Evolutionary conservation across 345 rosid species (phyloP).

Genomic region (Carallia pectinifolia): DNA sequence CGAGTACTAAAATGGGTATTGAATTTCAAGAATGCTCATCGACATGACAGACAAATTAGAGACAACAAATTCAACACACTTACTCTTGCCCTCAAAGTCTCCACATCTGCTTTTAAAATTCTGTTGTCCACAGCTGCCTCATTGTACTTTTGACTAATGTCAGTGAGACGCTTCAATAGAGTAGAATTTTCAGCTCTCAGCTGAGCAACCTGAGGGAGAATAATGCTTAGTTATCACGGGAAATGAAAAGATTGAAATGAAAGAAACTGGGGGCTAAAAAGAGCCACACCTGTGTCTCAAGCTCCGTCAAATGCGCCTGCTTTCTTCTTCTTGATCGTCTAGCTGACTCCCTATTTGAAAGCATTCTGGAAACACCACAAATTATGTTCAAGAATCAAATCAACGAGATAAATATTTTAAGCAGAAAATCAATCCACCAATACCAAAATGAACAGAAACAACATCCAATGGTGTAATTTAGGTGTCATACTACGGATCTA

Average conservation of each 20-base stretch:
- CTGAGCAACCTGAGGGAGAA: conserved; percentile 23
- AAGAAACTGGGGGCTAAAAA: neutral
- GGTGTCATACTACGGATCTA: conserved; percentile 1
- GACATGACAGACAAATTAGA: neutral
- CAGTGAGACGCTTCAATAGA: conserved; percentile 21
- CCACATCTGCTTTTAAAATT: conserved; percentile 33
- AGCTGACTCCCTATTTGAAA: conserved; percentile 36
- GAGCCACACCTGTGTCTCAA: conserved; percentile 31
- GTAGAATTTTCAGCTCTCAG: conserved; percentile 30
- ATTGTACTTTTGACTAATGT: conserved; percentile 29
- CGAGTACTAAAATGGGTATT: neutral
- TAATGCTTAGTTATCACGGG: neutral
- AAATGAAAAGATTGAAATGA: conserved; percentile 3
- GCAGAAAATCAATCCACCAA: neutral
- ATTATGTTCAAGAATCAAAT: conserved; percentile 12
- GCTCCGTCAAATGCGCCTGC: conserved; percentile 34
- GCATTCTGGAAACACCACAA: conserved; percentile 26
- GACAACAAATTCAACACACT: neutral
- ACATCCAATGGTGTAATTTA: neutral
- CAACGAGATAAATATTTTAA: neutral
- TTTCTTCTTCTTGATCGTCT: conserved; percentile 36
- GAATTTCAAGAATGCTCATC: neutral
- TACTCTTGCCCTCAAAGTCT: conserved; percentile 29
- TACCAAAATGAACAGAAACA: neutral
- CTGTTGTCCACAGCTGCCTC: conserved; percentile 32